A percentile compares a stretch with the other conserved stretches of the same genome.
Evolutionary conservation across 352 stramenopile species (phyloP).

Genomic region (Pythium scleroteichum): DNA sequence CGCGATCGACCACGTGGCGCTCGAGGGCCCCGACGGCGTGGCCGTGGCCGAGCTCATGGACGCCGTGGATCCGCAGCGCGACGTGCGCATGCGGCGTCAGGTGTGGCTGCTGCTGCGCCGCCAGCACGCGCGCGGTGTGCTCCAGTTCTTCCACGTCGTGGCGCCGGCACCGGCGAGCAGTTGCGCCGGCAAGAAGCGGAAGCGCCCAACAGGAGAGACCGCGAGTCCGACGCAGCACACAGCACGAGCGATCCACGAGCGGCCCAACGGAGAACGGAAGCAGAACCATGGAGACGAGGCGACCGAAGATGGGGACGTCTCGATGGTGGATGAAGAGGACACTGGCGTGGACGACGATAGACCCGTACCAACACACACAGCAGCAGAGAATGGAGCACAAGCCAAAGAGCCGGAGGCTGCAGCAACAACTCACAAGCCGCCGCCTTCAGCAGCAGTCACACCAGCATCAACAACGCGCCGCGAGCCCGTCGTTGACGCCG

Average conservation of each 20-base stretch:
- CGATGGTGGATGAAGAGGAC: no score
- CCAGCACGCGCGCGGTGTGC: constrained; percentile 39
- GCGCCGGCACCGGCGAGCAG: neutral
- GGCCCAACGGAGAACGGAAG: constrained; percentile 1
- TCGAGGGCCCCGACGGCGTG: constrained; percentile 53
- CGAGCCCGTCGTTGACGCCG: constrained; percentile 14
- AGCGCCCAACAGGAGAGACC: constrained; percentile 32
- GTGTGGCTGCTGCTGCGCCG: constrained; percentile 58
- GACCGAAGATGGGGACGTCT: no score
- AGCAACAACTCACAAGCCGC: neutral
- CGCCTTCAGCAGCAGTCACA: neutral
- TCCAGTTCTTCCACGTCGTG: constrained; percentile 54
- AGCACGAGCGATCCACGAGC: neutral
- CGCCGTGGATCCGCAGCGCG: constrained; percentile 39
- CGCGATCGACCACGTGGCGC: constrained; percentile 63
- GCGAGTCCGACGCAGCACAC: constrained; percentile 8
- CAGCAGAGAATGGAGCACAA: neutral
- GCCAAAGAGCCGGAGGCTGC: neutral
- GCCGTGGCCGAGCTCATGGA: constrained; percentile 43
- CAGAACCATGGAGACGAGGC: neutral
- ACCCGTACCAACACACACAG: neutral
- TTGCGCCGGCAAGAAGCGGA: constrained; percentile 51
- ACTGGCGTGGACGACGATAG: neutral
- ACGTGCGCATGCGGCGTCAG: constrained; percentile 46
- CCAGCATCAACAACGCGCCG: constrained; percentile 4